Evolutionary conservation across 495 filamentous ascomycete species (phyloP), one percentile per base, ranked within the genome.

Genomic region (Aspergillus cavernicola): DNA sequence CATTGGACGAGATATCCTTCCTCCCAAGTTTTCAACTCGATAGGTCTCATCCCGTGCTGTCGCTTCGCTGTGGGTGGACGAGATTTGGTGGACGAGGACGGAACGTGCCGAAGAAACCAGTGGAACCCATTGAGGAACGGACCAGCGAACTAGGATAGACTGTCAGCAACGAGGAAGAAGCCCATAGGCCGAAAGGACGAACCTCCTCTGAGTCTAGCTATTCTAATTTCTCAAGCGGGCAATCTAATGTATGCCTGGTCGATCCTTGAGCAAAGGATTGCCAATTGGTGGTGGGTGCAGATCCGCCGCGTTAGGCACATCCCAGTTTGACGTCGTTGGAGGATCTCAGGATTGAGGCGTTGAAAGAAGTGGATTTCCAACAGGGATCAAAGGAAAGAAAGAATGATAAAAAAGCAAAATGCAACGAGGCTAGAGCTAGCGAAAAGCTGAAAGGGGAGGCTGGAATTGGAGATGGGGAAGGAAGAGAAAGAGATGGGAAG

Each of bases 161-260:
- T 35, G 50, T 42, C 26, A 52, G 38, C 38, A 22, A 19, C 8
- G 18, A 52, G 22, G 50, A 36, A 38, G n/a, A 10, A 16, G 23
- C 26, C 16, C 4, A 42, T 52, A 37, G 43, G 35, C 22, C n/a
- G 29, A 38, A 36, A 15, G 10, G 41, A 36, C 32, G 20, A 36
- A 31, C 15, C 45, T 32, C 32, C 26, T 45, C 40, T 28, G 19
- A 33, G 13, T 13, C 28, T 42, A 41, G 13, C 39, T 50, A 19
- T 35, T 38, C 6, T 12, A 9, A 19, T 39, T 29, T 33, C 28
- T 52, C 51, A 45, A 44, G 20, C 47, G 39, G 36, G 44, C 43
- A 41, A 44, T 22, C 50, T 53, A 53, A 47, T 58, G 49, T 53
- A 53, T 36, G 55, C 22, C 37, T 18, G 43, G 55, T 58, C 55